Conservation (phyloP, 163 green algal species). For the Trebouxiophyceae sp. region DNA sequence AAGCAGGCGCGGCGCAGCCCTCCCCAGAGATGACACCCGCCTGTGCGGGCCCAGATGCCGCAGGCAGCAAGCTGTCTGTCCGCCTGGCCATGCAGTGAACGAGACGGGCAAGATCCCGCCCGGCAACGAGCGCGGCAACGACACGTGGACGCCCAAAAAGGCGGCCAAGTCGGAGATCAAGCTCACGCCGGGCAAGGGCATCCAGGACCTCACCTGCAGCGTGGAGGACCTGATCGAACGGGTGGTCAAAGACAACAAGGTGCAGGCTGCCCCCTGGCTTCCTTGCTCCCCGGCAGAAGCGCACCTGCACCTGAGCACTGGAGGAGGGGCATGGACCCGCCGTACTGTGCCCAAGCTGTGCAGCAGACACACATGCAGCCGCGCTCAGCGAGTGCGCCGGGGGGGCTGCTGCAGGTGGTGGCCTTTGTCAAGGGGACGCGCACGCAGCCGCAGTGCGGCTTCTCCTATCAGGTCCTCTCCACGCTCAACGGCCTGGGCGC, state of each 20-base stretch:
- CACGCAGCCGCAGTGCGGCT: constrained; percentile 80
- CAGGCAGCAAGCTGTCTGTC: background rate
- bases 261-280: constrained; percentile 12
- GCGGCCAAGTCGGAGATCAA: constrained; percentile 52
- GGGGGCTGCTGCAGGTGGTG: constrained; percentile 74
- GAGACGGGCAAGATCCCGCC: constrained; percentile 57
- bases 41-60: background rate
- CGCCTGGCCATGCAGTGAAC: constrained; percentile 35
- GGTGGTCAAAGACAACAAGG: constrained; percentile 75
- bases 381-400: too few relatives aligned
- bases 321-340: too few relatives aligned
- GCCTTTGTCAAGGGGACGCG: constrained; percentile 89
- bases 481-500: constrained; percentile 47
- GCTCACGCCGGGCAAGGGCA: constrained; percentile 79
- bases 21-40: background rate
- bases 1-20: constrained; percentile 32
- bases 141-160: constrained; percentile 48
- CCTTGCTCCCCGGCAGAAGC: too few relatives aligned
- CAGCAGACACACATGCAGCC: background rate
- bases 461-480: constrained; percentile 76
- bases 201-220: constrained; percentile 63
- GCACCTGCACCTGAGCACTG: too few relatives aligned
- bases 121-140: constrained; percentile 66
- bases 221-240: constrained; percentile 71
- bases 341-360: too few relatives aligned